phyloP scores from a whole-genome alignment of 1,284 basidiomycete species.

The Cryptococcus depauperatus region DNA sequence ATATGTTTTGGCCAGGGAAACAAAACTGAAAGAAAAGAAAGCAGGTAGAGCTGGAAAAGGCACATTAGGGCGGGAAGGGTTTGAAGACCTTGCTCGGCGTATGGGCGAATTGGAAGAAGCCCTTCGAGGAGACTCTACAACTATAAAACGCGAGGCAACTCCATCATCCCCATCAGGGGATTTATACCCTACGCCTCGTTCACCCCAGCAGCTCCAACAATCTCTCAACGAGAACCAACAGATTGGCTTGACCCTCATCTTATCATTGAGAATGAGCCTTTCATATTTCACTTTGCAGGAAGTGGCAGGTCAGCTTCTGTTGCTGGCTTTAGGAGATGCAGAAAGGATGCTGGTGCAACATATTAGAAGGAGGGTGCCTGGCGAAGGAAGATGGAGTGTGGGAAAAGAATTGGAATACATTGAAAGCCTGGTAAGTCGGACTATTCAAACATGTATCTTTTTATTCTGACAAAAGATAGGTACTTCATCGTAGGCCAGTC shows the following conservation, averaged over 20 bases:
- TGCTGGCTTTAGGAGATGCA: conserved; percentile 31
- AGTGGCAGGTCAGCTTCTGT: conserved; percentile 32
- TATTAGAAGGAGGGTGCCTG: conserved; percentile 33
- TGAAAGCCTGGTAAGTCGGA: conserved; percentile 30
- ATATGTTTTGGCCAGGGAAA: conserved; percentile 36
- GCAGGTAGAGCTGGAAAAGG: conserved; percentile 40
- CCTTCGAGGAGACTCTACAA: conserved; percentile 14
- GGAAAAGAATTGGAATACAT: conserved; percentile 40
- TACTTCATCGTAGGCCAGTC: conserved; percentile 29
- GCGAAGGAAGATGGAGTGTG: conserved; percentile 39
- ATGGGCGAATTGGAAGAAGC: conserved; percentile 37
- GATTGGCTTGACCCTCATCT: conserved; percentile 32
- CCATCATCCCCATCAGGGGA: conserved; percentile 4
- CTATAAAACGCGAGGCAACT: too few relatives aligned
- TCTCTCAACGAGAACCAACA: conserved; percentile 26
- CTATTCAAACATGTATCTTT: not conserved
- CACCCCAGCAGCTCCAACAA: not conserved
- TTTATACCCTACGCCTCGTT: conserved; percentile 10
- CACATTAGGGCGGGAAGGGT: conserved; percentile 34
- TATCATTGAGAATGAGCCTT: conserved; percentile 41
- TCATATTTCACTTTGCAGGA: conserved; percentile 41
- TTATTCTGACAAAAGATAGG: conserved; percentile 12
- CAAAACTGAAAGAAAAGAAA: conserved; percentile 33
- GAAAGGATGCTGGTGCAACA: conserved; percentile 42
- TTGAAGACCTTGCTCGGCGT: conserved; percentile 37